Conservation (phyloP, 2,329 filamentous ascomycete species). For the Sclerotinia trifoliorum region DNA sequence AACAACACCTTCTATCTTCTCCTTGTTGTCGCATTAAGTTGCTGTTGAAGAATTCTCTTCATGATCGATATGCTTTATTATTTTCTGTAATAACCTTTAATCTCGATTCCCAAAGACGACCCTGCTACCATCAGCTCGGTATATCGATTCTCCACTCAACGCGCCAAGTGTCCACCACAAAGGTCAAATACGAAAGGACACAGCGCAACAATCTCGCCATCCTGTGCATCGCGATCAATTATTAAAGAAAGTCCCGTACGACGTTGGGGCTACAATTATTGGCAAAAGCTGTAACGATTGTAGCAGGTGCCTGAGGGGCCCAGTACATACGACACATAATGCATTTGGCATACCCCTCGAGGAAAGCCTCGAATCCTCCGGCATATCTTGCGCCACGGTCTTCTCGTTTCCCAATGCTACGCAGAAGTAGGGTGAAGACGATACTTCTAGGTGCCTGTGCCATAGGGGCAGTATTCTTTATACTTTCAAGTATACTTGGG, state of each 20-base stretch:
- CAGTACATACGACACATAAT: slow-evolving; percentile 49
- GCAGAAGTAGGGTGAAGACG: slow-evolving; percentile 62
- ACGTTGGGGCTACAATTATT: slow-evolving; percentile 23
- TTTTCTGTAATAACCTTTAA: slow-evolving; percentile 12
- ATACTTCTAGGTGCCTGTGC: slow-evolving; percentile 49
- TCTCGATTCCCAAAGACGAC: slow-evolving; percentile 1
- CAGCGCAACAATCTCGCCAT: slow-evolving; percentile 19
- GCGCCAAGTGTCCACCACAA: slow-evolving; percentile 23
- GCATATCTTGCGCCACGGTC: slow-evolving; percentile 62
- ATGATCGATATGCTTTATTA: slow-evolving; percentile 6
- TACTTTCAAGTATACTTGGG: slow-evolving; percentile 48
- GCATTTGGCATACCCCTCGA: slow-evolving; percentile 87
- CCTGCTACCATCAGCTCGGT: slow-evolving; percentile 9
- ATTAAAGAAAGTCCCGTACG: slow-evolving; percentile 2
- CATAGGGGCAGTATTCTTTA: slow-evolving; percentile 51
- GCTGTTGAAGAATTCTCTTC: slow-evolving; percentile 8
- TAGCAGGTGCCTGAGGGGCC: slow-evolving; percentile 24
- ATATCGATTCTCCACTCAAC: slow-evolving; percentile 21
- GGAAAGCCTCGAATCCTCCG: slow-evolving; percentile 75
- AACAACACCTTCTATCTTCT: neutral
- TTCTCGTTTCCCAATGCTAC: slow-evolving; percentile 53
- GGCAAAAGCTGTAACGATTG: slow-evolving; percentile 20
- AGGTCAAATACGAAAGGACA: slow-evolving; percentile 22
- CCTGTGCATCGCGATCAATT: slow-evolving; percentile 17
- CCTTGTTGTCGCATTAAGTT: slow-evolving; percentile 1